Conservation (phyloP, 768 basidiomycete species). For the Neoboletus brunneissimus region DNA sequence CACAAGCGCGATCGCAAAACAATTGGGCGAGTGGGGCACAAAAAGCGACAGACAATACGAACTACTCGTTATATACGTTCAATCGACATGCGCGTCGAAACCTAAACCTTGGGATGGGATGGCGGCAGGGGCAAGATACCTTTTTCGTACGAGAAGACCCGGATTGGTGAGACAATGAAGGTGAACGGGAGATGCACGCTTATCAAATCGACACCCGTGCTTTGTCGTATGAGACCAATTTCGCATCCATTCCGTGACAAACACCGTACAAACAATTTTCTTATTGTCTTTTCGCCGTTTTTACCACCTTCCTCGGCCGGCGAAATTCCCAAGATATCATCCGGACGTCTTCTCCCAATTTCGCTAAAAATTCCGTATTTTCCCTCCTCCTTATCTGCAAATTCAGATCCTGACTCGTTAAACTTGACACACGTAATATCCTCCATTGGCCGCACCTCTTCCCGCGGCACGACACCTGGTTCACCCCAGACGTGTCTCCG, state of each 20-base stretch:
- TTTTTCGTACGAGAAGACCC: constrained; percentile 22
- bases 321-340: constrained; percentile 32
- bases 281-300: constrained; percentile 47
- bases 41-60: constrained; percentile 56
- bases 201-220: constrained; percentile 32
- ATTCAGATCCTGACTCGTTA: constrained; percentile 32
- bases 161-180: constrained; percentile 35
- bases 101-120: constrained; percentile 26
- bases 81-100: constrained; percentile 30
- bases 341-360: constrained; percentile 19
- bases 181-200: constrained; percentile 25
- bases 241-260: constrained; percentile 42
- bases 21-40: constrained; percentile 66
- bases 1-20: constrained; percentile 47
- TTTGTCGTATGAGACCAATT: constrained; percentile 33
- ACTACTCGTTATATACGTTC: constrained; percentile 52
- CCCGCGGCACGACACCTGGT: constrained; percentile 29
- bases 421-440: constrained; percentile 29
- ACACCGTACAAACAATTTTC: constrained; percentile 38
- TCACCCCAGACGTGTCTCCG: constrained; percentile 22
- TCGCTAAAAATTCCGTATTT: constrained; percentile 34
- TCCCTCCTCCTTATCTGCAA: constrained; percentile 31
- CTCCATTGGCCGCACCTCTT: constrained; percentile 26
- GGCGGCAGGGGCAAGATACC: constrained; percentile 20
- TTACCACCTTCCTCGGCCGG: constrained; percentile 32